These are phyloP conservation scores for Ajuga reptans DNA, from an alignment of 305 asterid species.

Conservation along the genomic window DNA sequence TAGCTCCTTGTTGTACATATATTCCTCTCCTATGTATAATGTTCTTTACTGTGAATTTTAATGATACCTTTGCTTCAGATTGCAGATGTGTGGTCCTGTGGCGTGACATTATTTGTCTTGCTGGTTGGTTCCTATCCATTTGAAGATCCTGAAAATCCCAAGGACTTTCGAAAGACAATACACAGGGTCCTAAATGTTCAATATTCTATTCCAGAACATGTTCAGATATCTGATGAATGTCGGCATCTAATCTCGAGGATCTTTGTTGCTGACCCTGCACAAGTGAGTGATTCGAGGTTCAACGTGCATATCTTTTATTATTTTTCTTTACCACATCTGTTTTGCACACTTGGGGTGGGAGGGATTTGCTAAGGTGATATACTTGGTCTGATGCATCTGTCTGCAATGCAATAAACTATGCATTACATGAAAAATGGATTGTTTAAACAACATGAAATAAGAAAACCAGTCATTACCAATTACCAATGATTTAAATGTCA, in stretches of 20 bases:
- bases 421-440: neutral
- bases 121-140: constrained; percentile 66
- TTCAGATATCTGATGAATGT: constrained; percentile 53
- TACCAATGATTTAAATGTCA: neutral
- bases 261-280: constrained; percentile 65
- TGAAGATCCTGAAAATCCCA: constrained; percentile 64
- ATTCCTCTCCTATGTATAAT: neutral
- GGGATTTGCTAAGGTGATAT: neutral
- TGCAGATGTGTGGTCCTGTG: constrained; percentile 83
- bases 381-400: neutral
- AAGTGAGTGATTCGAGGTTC: constrained; percentile 35
- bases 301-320: neutral
- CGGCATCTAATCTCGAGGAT: constrained; percentile 61
- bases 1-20: neutral
- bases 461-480: neutral
- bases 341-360: neutral
- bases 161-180: constrained; percentile 57
- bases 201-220: constrained; percentile 57
- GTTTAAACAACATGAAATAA: neutral
- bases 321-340: neutral
- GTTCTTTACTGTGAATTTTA: neutral
- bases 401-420: neutral
- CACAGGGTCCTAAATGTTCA: constrained; percentile 58
- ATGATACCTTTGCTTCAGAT: constrained; percentile 37
- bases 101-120: constrained; percentile 69